Evolutionary conservation across 2,329 filamentous ascomycete genomes (phyloP).

Genomic region (Xylaria sp.): DNA sequence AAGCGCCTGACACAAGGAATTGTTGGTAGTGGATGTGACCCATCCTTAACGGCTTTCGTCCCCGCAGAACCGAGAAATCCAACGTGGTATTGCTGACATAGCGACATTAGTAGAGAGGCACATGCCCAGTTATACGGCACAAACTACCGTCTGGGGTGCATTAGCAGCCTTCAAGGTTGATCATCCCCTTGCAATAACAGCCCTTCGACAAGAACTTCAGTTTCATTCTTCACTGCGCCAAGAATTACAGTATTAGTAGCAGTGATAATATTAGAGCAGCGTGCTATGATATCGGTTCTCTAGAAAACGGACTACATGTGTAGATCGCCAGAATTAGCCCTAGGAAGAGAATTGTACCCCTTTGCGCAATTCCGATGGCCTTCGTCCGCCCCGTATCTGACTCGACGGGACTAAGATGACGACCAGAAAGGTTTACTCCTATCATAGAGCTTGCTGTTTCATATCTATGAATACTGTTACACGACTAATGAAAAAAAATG

Average conservation of each 20-base stretch:
- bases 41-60: constrained; percentile 30
- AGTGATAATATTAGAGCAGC: background rate
- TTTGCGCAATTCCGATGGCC: background rate
- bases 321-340: background rate
- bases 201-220: background rate
- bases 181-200: background rate
- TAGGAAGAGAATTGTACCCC: background rate
- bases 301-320: background rate
- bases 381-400: background rate
- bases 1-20: constrained; percentile 3
- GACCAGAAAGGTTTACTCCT: background rate
- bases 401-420: background rate
- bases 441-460: too few relatives aligned
- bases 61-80: constrained; percentile 33
- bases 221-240: background rate
- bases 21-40: constrained; percentile 11
- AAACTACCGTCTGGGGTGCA: constrained; percentile 29
- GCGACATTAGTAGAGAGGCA: constrained; percentile 5
- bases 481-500: background rate
- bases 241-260: background rate
- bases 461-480: background rate
- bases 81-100: constrained; percentile 8
- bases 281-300: background rate
- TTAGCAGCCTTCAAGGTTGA: constrained; percentile 11
- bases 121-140: constrained; percentile 5